phyloP scores from a whole-genome alignment of 768 basidiomycete genomes.

The Paxillus rubicundulus region DNA sequence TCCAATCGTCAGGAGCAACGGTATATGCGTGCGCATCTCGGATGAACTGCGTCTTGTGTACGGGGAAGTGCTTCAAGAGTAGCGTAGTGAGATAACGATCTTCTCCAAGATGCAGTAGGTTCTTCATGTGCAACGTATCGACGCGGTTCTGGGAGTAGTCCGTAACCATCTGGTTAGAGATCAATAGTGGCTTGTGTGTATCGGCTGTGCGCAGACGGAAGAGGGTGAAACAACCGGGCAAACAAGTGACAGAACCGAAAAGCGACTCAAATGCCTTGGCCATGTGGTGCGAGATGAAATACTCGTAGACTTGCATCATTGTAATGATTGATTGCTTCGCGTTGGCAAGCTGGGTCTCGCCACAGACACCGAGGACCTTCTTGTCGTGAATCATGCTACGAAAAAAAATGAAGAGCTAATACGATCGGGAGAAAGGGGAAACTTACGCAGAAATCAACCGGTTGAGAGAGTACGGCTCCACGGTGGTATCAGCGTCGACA shows the following conservation, averaged over 20 bases:
- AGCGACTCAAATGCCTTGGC: slow-evolving; percentile 97
- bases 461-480: slow-evolving; percentile 83
- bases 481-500: slow-evolving; percentile 94
- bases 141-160: slow-evolving; percentile 97
- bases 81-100: slow-evolving; percentile 98
- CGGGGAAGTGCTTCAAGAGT: slow-evolving; percentile 92
- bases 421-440: not conserved
- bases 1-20: slow-evolving; percentile 95
- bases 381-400: slow-evolving; percentile 94
- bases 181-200: slow-evolving; percentile 90
- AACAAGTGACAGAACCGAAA: slow-evolving; percentile 97
- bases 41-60: slow-evolving; percentile 92
- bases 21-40: slow-evolving; percentile 93
- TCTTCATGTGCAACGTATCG: slow-evolving; percentile 99
- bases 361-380: slow-evolving; percentile 90
- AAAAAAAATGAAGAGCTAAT: not conserved
- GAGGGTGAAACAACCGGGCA: slow-evolving; percentile 98
- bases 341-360: slow-evolving; percentile 91
- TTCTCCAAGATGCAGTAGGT: slow-evolving; percentile 94
- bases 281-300: slow-evolving; percentile 98
- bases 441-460: slow-evolving; percentile 91
- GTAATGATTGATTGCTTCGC: slow-evolving; percentile 93
- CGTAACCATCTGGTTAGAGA: slow-evolving; percentile 84
- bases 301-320: slow-evolving; percentile 99
- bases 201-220: slow-evolving; percentile 94